Base-by-base conservation (phyloP, 139 green algal genomes). In the Tetraselmis chui region DNA sequence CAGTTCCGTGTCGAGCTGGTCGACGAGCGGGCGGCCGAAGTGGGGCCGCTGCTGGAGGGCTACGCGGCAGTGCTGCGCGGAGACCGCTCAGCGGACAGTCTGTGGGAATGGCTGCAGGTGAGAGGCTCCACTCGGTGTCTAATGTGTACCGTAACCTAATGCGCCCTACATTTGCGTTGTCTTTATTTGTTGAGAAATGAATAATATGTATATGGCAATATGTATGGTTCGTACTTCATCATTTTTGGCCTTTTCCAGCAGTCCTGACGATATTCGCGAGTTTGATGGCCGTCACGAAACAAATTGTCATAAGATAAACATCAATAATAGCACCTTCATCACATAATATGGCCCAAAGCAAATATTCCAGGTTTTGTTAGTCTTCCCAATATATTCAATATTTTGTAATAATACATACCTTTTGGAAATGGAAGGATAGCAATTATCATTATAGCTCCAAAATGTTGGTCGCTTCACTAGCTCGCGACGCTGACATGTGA, bases 1-100 rank as follows among this genome's bases (percentile, higher is more conserved):
- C 76, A 77, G 1, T 87, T 93, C 59, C 84, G 94, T 0, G 80
- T 97, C 0, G 94, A 97, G 90, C 89, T 97, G 30, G 94, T 96
- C 28, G 93, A 96, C 77, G 91, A 97, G 86, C 76, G 86, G 2
- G 78, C 88, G 0, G 79, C 91, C 23, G 29, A 85, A 2, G 93
- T 96, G 75, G 81, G 27, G 1, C 79, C 84, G 0, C 76, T 96
- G 80, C 83, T 96, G 29, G 76, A 95, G 59, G 85, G 86, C 1
- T 96, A 97, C 84, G 79, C 83, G 1, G 28, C 29, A 27, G 84
- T 83, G 29, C 67, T 84, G 5, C 45, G 45, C 11, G 45, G 45
- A 18, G 45, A 67, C 11, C 45, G 45, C 11, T 25, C 45, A 18
- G 11, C 45, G 45, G 45, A 67, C 45, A 67, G 45, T 18, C 45